These are phyloP conservation scores for Arbutus unedo DNA, from an alignment of 148 eudicot genomes.

Conservation along the genomic window DNA sequence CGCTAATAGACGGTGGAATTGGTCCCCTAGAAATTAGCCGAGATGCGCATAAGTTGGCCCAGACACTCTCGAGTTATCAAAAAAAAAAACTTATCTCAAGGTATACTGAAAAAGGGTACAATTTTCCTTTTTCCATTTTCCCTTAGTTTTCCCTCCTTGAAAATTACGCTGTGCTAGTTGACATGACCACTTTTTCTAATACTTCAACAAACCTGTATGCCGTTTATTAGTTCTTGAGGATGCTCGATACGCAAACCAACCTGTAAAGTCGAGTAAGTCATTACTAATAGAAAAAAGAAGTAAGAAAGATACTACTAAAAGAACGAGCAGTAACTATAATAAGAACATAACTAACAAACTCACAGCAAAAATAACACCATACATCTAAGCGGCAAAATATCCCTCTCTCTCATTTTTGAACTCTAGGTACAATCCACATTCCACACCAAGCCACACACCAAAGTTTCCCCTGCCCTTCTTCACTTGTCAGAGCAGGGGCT, in stretches of 20 bases:
- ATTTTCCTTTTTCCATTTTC: neutral
- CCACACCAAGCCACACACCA: neutral
- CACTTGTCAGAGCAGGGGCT: neutral
- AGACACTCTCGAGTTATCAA: too few species aligned
- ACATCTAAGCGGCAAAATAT: neutral
- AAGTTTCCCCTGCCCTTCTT: too few species aligned
- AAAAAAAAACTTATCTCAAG: neutral
- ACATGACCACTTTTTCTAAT: neutral
- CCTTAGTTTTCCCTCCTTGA: neutral
- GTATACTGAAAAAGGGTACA: neutral
- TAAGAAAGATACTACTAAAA: too few species aligned
- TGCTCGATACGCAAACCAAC: constrained; percentile 95
- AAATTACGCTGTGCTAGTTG: neutral
- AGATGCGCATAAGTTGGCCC: too few species aligned
- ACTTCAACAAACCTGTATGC: constrained; percentile 63
- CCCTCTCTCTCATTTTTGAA: neutral
- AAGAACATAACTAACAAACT: neutral
- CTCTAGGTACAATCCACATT: neutral
- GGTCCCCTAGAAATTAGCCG: too few species aligned
- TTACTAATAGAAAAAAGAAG: neutral
- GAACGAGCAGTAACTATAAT: neutral
- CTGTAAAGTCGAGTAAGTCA: constrained; percentile 34
- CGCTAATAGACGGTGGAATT: too few species aligned
- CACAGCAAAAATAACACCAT: neutral
- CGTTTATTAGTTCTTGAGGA: constrained; percentile 86